Base-by-base conservation (phyloP, 1,284 basidiomycete species). In the Hemileia vastatrix region DNA sequence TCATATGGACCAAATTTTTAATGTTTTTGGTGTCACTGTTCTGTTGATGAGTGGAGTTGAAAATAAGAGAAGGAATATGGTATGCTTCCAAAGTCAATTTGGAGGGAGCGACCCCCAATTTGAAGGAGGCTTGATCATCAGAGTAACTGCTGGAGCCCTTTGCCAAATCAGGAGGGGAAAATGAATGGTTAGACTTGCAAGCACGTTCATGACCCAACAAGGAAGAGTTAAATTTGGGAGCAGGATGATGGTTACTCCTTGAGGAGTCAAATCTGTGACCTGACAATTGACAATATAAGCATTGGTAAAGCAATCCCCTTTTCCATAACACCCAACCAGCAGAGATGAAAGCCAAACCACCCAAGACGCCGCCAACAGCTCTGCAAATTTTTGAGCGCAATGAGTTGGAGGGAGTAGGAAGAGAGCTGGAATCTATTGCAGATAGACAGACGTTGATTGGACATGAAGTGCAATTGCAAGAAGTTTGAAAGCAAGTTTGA, bases 401-500 rank as follows among this genome's bases (percentile, higher is more conserved):
- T 4, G 13, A 21, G 36, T 31, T 24, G 6, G 9, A 19, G 31
- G 8, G 9, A 15, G 51, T 32, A 23, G 32, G 19, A 18, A 33
- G n/a, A 6, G 18, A 15, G 9, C 3, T 13, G 3, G 49, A 18
- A 8, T 50, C 40, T 19, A 15, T 18, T 9, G 43, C 6, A 31
- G 55, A 57, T 33, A 60, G 53, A 31, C 58, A 60, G 31, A 60
- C 47, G 43, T 60, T 60, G 9, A 13, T 36, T 18, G 58, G 58
- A 54, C 58, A 60, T 31, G 36, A 47, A 3, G 50, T 24, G 18
- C 58, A 60, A 44, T 44, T 53, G 18, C 58, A 23, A 15, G 58
- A 49, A 21, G 58, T 60, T 44, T 60, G 58, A 18, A 60, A 50
- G 50, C 58, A 60, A n/a, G 58, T 60, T 31, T 60, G 36, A 19